Evolutionary conservation across 1,284 basidiomycete genomes (phyloP).

Genomic region (Neonothopanus nambi): DNA sequence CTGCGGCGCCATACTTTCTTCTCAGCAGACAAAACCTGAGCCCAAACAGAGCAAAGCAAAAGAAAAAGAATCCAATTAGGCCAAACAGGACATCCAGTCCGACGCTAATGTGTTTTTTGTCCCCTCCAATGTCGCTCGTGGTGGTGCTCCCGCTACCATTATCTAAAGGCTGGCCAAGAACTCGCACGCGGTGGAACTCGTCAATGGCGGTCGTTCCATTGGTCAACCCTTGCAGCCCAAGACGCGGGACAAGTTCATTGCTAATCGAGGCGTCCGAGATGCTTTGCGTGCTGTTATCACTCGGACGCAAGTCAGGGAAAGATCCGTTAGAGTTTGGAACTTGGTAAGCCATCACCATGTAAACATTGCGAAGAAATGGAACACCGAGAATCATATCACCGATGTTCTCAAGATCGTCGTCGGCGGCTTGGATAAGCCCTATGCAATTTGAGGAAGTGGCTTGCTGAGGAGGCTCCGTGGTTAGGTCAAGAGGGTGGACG

Average conservation of each 20-base stretch:
- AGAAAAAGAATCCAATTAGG: slow-evolving; percentile 53
- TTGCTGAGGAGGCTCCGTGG: slow-evolving; percentile 40
- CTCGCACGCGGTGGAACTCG: slow-evolving; percentile 67
- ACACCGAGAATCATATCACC: slow-evolving; percentile 74
- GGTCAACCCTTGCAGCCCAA: slow-evolving; percentile 63
- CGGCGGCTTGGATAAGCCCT: slow-evolving; percentile 63
- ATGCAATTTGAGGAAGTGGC: slow-evolving; percentile 51
- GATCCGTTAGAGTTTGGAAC: slow-evolving; percentile 43
- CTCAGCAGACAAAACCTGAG: slow-evolving; percentile 49
- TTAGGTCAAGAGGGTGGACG: slow-evolving; percentile 73
- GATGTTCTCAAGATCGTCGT: slow-evolving; percentile 39
- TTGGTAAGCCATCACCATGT: slow-evolving; percentile 70
- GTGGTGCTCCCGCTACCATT: slow-evolving; percentile 5
- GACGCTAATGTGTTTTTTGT: slow-evolving; percentile 42
- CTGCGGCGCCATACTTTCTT: slow-evolving; percentile 31
- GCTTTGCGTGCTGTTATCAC: slow-evolving; percentile 1
- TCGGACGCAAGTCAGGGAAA: slow-evolving; percentile 32
- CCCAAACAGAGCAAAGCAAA: slow-evolving; percentile 55
- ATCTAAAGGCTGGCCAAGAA: slow-evolving; percentile 56
- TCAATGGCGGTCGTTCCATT: slow-evolving; percentile 55
- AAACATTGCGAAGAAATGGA: slow-evolving; percentile 72
- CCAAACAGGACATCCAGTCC: slow-evolving; percentile 63
- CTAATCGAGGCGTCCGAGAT: slow-evolving; percentile 8
- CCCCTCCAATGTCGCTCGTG: slow-evolving; percentile 17
- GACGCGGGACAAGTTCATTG: slow-evolving; percentile 38